Evolutionary conservation across 108 stramenopile species (phyloP), one percentile per base, ranked within the genome.

Genomic region (Aurantiochytrium sp.): DNA sequence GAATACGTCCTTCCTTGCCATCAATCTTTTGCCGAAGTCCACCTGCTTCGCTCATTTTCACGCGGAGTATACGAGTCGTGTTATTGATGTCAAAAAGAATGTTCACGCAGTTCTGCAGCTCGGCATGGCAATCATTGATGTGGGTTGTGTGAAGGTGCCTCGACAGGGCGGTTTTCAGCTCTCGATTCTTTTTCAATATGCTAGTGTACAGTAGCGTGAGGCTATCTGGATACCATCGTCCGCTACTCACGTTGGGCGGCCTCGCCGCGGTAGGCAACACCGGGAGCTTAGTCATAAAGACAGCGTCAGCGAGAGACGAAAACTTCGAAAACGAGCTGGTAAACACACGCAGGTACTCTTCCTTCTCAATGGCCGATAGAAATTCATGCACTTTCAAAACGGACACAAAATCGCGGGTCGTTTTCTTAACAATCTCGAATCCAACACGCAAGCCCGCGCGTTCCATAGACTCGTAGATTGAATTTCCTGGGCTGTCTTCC

Each of bases 11-110:
- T 45, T 73, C 21, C 21, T 73, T 73, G 24, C 69, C 39, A 73
- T 73, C 69, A 8, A 73, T 37, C 15, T 6, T 5, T 73, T 73
- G 69, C 5, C 69, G 69, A 21, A 73, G 42, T 17, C 69, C 36
- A 42, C 69, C 69, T 12, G 41, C 36, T 24, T 12, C 69, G 21
- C 5, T 22, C 69, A 24, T 37, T 12, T 45, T 37, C 4, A 21
- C 22, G 17, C 41, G 41, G 4, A 73, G 22, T 6, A n/a, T 17
- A 4, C 27, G 17, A 8, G 37, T 37, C 5, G 69, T 73, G 69
- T 45, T 73, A 21, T 73, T 73, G 6, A 73, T 37, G 36, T 73
- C 69, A 45, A 42, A 73, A 45, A 73, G 69, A 27, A 73, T 73
- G 42, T 45, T 42, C 24, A 73, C 41, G 8, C n/a, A 37, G 24